Evolutionary conservation across 257 asterid genomes (phyloP).

Genomic region (Eucommia ulmoides): DNA sequence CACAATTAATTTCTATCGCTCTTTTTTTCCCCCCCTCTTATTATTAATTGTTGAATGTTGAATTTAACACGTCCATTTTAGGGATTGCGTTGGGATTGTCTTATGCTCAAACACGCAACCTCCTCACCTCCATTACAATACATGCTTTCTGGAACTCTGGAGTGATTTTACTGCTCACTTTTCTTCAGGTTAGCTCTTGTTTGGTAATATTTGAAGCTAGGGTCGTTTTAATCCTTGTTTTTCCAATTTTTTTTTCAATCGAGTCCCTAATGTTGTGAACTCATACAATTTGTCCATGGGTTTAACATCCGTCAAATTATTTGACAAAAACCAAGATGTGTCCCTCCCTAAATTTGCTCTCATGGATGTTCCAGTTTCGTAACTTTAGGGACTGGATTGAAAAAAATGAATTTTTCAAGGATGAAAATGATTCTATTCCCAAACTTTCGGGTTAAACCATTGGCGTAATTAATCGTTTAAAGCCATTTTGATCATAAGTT

Average conservation of each 20-base stretch:
- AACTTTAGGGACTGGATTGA: too few species aligned
- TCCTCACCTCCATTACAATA: slow-evolving; percentile 73
- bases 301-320: too few species aligned
- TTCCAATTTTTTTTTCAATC: background rate
- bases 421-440: background rate
- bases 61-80: slow-evolving; percentile 3
- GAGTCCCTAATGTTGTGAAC: background rate
- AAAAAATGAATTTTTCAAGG: background rate
- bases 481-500: too few species aligned
- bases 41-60: background rate
- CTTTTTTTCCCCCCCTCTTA: too few species aligned
- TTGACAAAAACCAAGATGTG: background rate
- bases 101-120: slow-evolving; percentile 90
- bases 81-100: slow-evolving; percentile 80
- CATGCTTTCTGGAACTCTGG: slow-evolving; percentile 95
- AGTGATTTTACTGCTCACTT: slow-evolving; percentile 74
- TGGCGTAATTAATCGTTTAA: too few species aligned
- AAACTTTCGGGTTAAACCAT: background rate
- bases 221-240: background rate
- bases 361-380: background rate
- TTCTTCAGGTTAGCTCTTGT: slow-evolving; percentile 59
- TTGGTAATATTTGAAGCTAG: background rate
- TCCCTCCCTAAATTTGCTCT: background rate
- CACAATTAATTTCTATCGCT: too few species aligned
- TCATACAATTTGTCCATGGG: background rate